Percentiles rank a stretch among this genome's conserved stretches.
phyloP scores from a whole-genome alignment of 306 rosid species.

The Gillenia trifoliata region DNA sequence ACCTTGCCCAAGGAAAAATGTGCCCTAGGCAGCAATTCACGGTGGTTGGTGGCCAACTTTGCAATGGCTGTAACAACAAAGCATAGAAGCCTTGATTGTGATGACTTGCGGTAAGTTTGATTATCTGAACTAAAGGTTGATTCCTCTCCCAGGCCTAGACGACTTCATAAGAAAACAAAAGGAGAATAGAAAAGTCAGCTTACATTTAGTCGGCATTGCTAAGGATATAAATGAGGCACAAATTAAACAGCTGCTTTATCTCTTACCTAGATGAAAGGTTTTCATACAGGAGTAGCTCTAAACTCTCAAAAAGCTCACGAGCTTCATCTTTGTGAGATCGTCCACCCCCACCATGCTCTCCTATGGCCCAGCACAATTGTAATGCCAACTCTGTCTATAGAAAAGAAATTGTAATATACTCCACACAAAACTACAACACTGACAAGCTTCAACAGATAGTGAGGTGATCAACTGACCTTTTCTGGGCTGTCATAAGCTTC shows the following conservation, averaged over 20 bases:
- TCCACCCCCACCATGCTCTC: constrained; percentile 98
- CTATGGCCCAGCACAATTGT: constrained; percentile 96
- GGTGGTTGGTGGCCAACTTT: constrained; percentile 86
- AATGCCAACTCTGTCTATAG: constrained; percentile 83
- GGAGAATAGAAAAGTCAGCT: constrained; percentile 18
- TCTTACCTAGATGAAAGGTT: constrained; percentile 83
- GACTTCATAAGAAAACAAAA: constrained; percentile 42
- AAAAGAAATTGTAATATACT: constrained; percentile 23
- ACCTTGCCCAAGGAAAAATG: constrained; percentile 96
- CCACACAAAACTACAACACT: constrained; percentile 10
- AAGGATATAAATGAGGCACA: background rate
- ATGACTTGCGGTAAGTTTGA: constrained; percentile 62
- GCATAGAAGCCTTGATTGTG: constrained; percentile 90
- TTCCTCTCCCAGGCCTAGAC: constrained; percentile 72
- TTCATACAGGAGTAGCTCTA: constrained; percentile 89
- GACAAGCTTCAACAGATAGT: constrained; percentile 4
- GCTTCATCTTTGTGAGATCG: constrained; percentile 89
- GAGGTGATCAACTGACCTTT: constrained; percentile 54
- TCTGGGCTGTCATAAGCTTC: constrained; percentile 87
- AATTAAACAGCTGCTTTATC: background rate
- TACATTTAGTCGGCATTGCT: constrained; percentile 2
- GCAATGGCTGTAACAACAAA: constrained; percentile 95
- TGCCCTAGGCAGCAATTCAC: constrained; percentile 86
- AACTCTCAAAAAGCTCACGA: constrained; percentile 95
- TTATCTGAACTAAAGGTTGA: constrained; percentile 39